phyloP scores from a whole-genome alignment of 2,329 filamentous ascomycete genomes.

The Mycosphaerella sp. region DNA sequence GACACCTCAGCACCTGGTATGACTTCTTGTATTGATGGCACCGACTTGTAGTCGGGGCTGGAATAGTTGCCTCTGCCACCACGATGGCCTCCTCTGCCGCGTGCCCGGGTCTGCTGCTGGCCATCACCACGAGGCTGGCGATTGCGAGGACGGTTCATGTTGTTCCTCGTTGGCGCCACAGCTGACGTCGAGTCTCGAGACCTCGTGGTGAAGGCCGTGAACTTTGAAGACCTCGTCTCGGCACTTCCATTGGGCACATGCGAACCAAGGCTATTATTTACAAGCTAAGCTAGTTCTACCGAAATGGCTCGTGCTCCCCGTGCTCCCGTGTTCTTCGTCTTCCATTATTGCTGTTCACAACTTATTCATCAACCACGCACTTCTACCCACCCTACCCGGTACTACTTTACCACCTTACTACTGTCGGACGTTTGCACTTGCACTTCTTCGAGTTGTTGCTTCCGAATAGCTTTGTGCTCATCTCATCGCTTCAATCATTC shows the following conservation, averaged over 20 bases:
- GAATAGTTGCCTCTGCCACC: constrained; percentile 1
- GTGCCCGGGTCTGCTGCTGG: constrained; percentile 6
- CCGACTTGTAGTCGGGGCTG: constrained; percentile 13
- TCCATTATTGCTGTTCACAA: no score
- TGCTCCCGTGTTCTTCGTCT: no score
- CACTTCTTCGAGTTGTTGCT: not conserved
- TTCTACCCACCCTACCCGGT: no score
- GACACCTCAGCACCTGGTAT: constrained; percentile 59
- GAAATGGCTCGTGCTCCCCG: no score
- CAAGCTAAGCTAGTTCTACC: no score
- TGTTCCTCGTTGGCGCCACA: not conserved
- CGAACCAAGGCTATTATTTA: not conserved
- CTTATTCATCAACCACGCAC: no score
- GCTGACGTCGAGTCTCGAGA: not conserved
- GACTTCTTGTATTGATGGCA: constrained; percentile 43
- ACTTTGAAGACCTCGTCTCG: not conserved
- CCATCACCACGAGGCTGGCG: constrained; percentile 24
- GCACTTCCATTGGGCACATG: not conserved
- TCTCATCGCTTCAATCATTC: no score
- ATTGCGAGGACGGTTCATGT: constrained; percentile 31
- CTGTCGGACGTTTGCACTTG: not conserved
- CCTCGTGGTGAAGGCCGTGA: no score
- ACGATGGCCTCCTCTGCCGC: constrained; percentile 9
- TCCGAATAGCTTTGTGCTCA: not conserved
- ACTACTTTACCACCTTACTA: not conserved